Evolutionary conservation across 805 yeast species (phyloP).

Genomic region (Priceomyces medius): DNA sequence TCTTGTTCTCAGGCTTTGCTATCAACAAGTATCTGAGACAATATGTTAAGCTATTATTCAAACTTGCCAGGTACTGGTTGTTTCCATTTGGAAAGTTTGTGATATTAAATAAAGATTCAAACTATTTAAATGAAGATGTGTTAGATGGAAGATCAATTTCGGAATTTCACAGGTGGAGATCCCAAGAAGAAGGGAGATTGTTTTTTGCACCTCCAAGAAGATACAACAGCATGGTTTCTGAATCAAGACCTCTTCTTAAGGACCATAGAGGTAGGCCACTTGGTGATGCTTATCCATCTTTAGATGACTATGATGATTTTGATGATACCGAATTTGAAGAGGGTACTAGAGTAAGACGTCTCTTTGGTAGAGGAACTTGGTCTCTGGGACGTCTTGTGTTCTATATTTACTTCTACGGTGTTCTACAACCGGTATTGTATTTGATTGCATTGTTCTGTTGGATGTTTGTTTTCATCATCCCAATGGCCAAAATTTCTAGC

Average conservation of each 20-base stretch:
- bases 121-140: slow-evolving; percentile 81
- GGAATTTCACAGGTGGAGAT: slow-evolving; percentile 88
- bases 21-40: slow-evolving; percentile 51
- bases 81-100: slow-evolving; percentile 92
- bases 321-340: slow-evolving; percentile 18
- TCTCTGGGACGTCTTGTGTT: slow-evolving; percentile 76
- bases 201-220: slow-evolving; percentile 73
- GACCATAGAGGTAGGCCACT: slow-evolving; percentile 41
- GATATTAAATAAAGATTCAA: slow-evolving; percentile 70
- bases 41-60: slow-evolving; percentile 60
- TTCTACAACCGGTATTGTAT: slow-evolving; percentile 66
- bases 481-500: slow-evolving; percentile 80
- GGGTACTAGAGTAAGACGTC: slow-evolving; percentile 47
- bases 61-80: slow-evolving; percentile 68
- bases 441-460: slow-evolving; percentile 63
- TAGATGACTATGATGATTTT: slow-evolving; percentile 21
- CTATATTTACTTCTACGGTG: slow-evolving; percentile 64
- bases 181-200: slow-evolving; percentile 69
- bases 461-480: slow-evolving; percentile 85
- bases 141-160: slow-evolving; percentile 82
- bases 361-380: slow-evolving; percentile 94
- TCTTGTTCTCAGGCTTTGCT: slow-evolving; percentile 41
- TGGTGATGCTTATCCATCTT: slow-evolving; percentile 35
- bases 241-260: slow-evolving; percentile 38
- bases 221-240: slow-evolving; percentile 28